phyloP scores from a whole-genome alignment of 768 basidiomycete species.

The Russula sp. region DNA sequence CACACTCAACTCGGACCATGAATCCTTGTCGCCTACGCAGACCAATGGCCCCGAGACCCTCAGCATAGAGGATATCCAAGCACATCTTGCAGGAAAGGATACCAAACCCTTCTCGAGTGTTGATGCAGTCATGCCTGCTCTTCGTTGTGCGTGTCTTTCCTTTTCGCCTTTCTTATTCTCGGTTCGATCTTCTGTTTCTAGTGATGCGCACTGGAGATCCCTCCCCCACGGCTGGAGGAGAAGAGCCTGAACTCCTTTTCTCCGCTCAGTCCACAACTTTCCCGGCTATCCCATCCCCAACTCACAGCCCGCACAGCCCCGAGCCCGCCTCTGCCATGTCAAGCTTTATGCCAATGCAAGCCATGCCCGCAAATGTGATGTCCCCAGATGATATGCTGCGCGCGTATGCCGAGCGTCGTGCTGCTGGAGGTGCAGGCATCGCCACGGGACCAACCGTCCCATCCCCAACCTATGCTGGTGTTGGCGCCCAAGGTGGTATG shows the following conservation, averaged over 20 bases:
- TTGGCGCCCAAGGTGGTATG: constrained; percentile 36
- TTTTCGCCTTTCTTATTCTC: constrained; percentile 17
- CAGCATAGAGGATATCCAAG: constrained; percentile 61
- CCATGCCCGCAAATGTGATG: constrained; percentile 45
- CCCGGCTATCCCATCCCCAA: constrained; percentile 38
- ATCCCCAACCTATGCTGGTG: constrained; percentile 32
- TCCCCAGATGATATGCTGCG: constrained; percentile 75
- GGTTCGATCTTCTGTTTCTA: constrained; percentile 32
- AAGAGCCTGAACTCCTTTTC: constrained; percentile 48
- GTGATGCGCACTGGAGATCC: constrained; percentile 68
- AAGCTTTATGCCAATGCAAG: constrained; percentile 43
- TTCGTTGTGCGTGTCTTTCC: constrained; percentile 50
- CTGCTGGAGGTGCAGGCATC: constrained; percentile 37
- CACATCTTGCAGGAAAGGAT: constrained; percentile 45
- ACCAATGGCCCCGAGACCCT: constrained; percentile 43
- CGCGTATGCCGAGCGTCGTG: constrained; percentile 58
- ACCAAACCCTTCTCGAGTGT: constrained; percentile 40
- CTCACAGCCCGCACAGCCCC: constrained; percentile 34
- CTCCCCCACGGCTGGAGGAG: constrained; percentile 9
- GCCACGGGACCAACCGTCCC: constrained; percentile 32
- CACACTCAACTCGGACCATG: constrained; percentile 17
- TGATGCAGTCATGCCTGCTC: constrained; percentile 67
- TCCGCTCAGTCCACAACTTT: constrained; percentile 33
- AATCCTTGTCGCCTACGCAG: constrained; percentile 46
- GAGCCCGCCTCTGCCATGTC: constrained; percentile 39